Percentiles rank a stretch among this genome's conserved stretches.
These are phyloP conservation scores for Cystobasidium slooffiae DNA, from an alignment of 1,284 basidiomycete species.

Conservation along the genomic window DNA sequence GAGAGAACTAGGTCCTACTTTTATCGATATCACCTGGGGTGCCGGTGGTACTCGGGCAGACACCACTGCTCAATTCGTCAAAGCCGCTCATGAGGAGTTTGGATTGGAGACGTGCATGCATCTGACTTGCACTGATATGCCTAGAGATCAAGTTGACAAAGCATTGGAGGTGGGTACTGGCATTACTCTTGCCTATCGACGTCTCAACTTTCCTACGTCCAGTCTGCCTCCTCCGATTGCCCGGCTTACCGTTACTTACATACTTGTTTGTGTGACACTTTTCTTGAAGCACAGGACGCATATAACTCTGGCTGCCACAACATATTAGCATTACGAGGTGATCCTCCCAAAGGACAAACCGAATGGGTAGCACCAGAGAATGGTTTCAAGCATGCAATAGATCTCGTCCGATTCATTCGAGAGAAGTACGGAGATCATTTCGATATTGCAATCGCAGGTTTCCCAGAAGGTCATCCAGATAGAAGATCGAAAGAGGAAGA, in stretches of 20 bases:
- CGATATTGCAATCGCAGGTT: constrained; percentile 83
- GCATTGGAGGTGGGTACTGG: constrained; percentile 71
- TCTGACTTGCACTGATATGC: constrained; percentile 97
- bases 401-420: constrained; percentile 89
- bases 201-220: constrained; percentile 9
- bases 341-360: constrained; percentile 90
- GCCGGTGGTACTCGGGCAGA: constrained; percentile 59
- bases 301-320: constrained; percentile 83
- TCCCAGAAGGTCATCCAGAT: constrained; percentile 89
- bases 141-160: constrained; percentile 80
- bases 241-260: too few species aligned
- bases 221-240: constrained; percentile 18
- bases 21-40: constrained; percentile 57
- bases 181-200: neutral
- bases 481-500: constrained; percentile 70
- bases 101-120: constrained; percentile 90
- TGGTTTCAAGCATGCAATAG: constrained; percentile 82
- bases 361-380: constrained; percentile 86
- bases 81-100: constrained; percentile 81
- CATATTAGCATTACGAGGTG: constrained; percentile 89
- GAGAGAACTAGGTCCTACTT: constrained; percentile 87
- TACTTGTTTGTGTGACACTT: too few species aligned
- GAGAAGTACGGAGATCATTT: constrained; percentile 83
- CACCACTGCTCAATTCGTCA: constrained; percentile 73
- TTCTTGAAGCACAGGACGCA: constrained; percentile 65